Conservation (phyloP, 192 early-diverging fungal species). For the Entomortierella beljakovae region DNA sequence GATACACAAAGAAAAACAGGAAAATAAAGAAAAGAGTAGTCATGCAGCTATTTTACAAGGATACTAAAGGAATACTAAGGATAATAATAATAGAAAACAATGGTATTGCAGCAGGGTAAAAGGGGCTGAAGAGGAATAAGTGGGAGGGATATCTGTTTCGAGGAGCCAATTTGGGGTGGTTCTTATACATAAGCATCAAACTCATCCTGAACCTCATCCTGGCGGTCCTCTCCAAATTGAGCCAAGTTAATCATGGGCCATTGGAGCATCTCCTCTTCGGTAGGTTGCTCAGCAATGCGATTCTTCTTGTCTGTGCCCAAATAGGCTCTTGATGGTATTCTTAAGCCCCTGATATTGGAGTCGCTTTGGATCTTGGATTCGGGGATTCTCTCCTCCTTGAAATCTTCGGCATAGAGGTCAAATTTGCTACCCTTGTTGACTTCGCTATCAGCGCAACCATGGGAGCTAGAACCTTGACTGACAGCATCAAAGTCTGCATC, state of each 20-base stretch:
- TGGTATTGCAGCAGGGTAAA: no score
- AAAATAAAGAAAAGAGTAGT: background rate
- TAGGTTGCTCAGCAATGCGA: conserved; percentile 9
- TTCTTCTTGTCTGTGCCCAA: background rate
- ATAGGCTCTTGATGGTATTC: background rate
- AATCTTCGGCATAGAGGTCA: conserved; percentile 35
- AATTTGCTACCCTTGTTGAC: conserved; percentile 7
- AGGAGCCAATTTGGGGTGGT: background rate
- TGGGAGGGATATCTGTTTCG: background rate
- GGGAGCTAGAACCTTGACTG: background rate
- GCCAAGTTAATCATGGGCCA: conserved; percentile 34
- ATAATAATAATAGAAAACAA: no score
- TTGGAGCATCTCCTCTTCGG: conserved; percentile 44
- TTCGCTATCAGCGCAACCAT: background rate
- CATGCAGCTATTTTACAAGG: background rate
- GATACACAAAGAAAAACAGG: no score
- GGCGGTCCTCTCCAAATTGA: conserved; percentile 30
- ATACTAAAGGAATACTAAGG: no score
- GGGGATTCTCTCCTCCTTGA: conserved; percentile 19
- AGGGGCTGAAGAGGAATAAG: background rate
- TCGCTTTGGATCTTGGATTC: no score
- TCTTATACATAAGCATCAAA: conserved; percentile 70
- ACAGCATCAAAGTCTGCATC: conserved; percentile 36
- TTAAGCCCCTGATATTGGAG: background rate
- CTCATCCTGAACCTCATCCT: conserved; percentile 38